These are phyloP conservation scores for Piper betle DNA, from an alignment of 164 flowering plant species.

Conservation along the genomic window DNA sequence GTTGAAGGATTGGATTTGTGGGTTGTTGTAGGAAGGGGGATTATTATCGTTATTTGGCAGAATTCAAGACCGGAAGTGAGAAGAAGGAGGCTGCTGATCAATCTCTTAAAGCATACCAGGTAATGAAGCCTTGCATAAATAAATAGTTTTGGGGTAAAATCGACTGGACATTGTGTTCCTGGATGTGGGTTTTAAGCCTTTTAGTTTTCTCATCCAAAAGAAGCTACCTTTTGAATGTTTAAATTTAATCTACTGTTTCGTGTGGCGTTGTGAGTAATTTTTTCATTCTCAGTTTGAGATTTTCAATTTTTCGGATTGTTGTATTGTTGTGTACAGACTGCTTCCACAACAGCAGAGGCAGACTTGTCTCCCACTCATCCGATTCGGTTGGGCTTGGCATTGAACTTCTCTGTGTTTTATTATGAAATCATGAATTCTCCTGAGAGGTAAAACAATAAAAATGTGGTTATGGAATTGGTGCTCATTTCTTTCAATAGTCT, in stretches of 20 bases:
- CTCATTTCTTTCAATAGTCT: not conserved
- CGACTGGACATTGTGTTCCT: too few relatives aligned
- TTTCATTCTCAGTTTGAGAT: not conserved
- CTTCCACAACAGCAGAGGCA: conserved; percentile 47
- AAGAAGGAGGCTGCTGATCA: conserved; percentile 43
- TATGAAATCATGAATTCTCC: too few relatives aligned
- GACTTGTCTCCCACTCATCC: conserved; percentile 88
- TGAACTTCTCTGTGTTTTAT: conserved; percentile 36
- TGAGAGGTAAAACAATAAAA: conserved; percentile 35
- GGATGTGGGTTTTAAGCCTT: too few relatives aligned
- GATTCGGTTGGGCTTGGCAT: conserved; percentile 77
- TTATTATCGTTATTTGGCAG: conserved; percentile 39
- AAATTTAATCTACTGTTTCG: not conserved
- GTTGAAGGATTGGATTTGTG: not conserved
- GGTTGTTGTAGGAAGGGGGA: conserved; percentile 44
- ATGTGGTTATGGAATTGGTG: not conserved
- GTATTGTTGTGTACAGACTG: conserved; percentile 31
- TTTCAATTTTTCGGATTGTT: not conserved
- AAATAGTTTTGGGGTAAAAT: too few relatives aligned
- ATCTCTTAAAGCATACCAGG: conserved; percentile 45
- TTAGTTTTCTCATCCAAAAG: too few relatives aligned
- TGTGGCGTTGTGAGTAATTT: not conserved
- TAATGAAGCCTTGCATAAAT: not conserved
- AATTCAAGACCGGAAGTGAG: conserved; percentile 8
- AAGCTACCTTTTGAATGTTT: not conserved